A percentile compares a stretch with the other conserved stretches of the same genome.
These are phyloP conservation scores for Kwoniella europaea DNA, from an alignment of 768 basidiomycete species.

Conservation along the genomic window DNA sequence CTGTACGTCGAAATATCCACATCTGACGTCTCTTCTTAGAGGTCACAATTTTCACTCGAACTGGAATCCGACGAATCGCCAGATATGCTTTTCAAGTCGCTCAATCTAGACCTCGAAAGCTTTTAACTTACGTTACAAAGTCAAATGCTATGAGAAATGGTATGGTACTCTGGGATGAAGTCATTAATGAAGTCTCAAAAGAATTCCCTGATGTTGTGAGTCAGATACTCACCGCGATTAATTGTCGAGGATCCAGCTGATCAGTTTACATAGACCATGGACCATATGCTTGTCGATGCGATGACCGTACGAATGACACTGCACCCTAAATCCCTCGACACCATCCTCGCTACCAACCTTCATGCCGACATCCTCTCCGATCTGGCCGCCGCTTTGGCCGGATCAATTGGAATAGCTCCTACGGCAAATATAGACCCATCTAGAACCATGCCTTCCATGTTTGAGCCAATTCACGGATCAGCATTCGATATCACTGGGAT, in stretches of 20 bases:
- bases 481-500: constrained; percentile 67
- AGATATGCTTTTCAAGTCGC: constrained; percentile 66
- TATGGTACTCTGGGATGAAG: constrained; percentile 56
- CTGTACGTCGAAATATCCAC: background rate
- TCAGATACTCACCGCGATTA: background rate
- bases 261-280: constrained; percentile 29
- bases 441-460: constrained; percentile 62
- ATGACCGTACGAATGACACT: constrained; percentile 63
- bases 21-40: constrained; percentile 37
- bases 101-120: constrained; percentile 62
- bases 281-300: constrained; percentile 62
- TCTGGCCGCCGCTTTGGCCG: constrained; percentile 64
- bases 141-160: constrained; percentile 62
- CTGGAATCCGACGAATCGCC: constrained; percentile 63
- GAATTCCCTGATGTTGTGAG: constrained; percentile 64
- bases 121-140: constrained; percentile 66
- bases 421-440: constrained; percentile 63
- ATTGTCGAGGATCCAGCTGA: background rate
- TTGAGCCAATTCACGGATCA: constrained; percentile 67
- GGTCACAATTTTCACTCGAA: constrained; percentile 63
- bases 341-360: constrained; percentile 66
- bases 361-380: constrained; percentile 68
- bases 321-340: constrained; percentile 65
- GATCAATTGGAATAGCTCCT: constrained; percentile 67
- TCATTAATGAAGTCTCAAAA: constrained; percentile 62